Evolutionary conservation across 2,329 filamentous ascomycete genomes (phyloP), one percentile per base, ranked within the genome.

Genomic region (Fusarium cyanostomum): DNA sequence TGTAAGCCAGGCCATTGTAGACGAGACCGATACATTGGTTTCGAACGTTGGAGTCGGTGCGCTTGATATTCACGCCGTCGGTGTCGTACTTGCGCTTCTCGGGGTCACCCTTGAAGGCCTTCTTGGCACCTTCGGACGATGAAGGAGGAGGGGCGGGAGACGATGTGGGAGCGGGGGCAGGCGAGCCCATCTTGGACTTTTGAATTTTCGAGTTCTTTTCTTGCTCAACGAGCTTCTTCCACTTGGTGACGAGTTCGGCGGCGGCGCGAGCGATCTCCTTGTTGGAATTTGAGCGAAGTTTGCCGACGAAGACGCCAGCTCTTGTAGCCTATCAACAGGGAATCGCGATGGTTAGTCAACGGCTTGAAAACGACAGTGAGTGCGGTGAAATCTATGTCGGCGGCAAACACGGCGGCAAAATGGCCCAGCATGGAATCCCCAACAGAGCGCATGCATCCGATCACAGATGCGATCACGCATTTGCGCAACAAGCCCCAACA

Each of bases 11-110:
- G 13, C 94, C 95, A 71, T 99, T 95, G 81, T 98, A 99, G 76
- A 99, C 86, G 38, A 99, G 85, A 45, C 92, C 93, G 62, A 97
- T 89, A 75, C 92, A 96, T 73, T 88, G 90, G 80, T 98, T 92
- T 57, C 95, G 90, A 16, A 86, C 85, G 55, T 83, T 80, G 58
- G 90, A 89, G 43, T 88, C 88, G 13, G 93, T 97, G 49, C 92
- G 86, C 66, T 89, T 86, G 70, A 86, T 86, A 70, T 94, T 88
- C 50, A 97, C 87, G 35, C 89, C 89, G 75, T 98, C 95, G n/a
- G 83, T 84, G 69, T 90, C 89, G 80, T 89, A 92, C 68, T 87
- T 92, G 69, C 95, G 88, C 82, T 93, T 95, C 72, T 94, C 89
- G 3, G 89, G 86, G 67, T 90, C 84, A 70, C 87, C 88, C 60